Evolutionary conservation across 495 filamentous ascomycete genomes (phyloP).

Genomic region (Wilcoxina mikolae): DNA sequence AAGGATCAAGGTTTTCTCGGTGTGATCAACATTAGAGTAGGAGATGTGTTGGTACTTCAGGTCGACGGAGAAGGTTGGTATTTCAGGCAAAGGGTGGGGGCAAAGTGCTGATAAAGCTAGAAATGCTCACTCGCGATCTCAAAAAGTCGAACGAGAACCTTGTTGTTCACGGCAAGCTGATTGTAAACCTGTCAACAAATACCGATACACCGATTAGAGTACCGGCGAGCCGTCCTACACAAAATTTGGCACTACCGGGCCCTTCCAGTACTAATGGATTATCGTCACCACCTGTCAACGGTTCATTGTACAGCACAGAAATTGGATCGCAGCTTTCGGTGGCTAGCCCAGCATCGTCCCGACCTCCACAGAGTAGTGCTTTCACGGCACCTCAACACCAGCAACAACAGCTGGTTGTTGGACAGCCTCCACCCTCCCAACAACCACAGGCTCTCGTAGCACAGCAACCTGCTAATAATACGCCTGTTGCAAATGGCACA

Average conservation of each 20-base stretch:
- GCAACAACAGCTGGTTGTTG: background rate
- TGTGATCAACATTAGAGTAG: constrained; percentile 91
- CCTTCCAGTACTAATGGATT: constrained; percentile 16
- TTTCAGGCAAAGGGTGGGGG: background rate
- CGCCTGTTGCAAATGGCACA: constrained; percentile 18
- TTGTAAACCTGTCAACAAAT: constrained; percentile 88
- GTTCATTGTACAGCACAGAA: constrained; percentile 26
- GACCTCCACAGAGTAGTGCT: constrained; percentile 1
- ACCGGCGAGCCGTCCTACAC: constrained; percentile 8
- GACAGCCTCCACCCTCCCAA: constrained; percentile 1
- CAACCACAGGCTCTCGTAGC: constrained; percentile 14
- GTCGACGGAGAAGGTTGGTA: constrained; percentile 78
- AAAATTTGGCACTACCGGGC: constrained; percentile 17
- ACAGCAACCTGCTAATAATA: constrained; percentile 20
- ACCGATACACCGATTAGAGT: constrained; percentile 42
- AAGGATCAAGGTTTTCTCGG: constrained; percentile 98
- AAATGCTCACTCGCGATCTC: constrained; percentile 97
- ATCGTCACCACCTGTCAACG: constrained; percentile 19
- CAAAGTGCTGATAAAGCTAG: constrained; percentile 22
- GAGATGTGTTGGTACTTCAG: constrained; percentile 78
- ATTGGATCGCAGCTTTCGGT: constrained; percentile 24
- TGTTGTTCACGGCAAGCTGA: constrained; percentile 92
- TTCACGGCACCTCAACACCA: background rate
- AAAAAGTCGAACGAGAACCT: constrained; percentile 98
- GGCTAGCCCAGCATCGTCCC: constrained; percentile 14